Conservation (phyloP, 257 asterid species). For the Cynanchum wilfordii region DNA sequence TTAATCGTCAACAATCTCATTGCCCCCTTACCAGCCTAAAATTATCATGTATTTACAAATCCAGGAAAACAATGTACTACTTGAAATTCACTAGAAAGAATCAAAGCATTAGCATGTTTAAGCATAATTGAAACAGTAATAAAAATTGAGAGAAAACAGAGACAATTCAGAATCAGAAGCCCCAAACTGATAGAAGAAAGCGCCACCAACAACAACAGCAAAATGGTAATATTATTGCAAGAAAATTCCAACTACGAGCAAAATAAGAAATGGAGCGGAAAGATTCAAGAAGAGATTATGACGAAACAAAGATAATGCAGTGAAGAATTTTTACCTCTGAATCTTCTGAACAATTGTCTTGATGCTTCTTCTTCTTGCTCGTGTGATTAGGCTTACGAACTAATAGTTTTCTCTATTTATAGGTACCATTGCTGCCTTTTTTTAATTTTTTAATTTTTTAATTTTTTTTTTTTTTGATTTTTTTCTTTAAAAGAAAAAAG, state of each 20-base stretch:
- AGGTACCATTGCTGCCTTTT: too few relatives aligned
- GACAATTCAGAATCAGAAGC: not conserved
- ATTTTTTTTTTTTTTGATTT: too few relatives aligned
- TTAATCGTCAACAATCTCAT: too few relatives aligned
- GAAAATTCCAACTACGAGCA: too few relatives aligned
- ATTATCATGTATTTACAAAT: too few relatives aligned
- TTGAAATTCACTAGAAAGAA: not conserved
- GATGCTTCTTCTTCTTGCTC: slow-evolving; percentile 14
- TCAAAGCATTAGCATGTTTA: not conserved
- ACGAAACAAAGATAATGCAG: slow-evolving; percentile 26
- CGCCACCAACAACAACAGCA: not conserved
- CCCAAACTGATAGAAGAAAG: not conserved
- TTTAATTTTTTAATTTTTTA: too few relatives aligned
- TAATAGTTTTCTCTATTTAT: too few relatives aligned
- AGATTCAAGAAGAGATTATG: too few relatives aligned
- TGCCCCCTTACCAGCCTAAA: too few relatives aligned
- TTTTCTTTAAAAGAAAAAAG: too few relatives aligned
- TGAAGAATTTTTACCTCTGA: slow-evolving; percentile 35
- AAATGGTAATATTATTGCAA: not conserved
- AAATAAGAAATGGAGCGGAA: too few relatives aligned
- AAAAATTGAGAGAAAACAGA: not conserved
- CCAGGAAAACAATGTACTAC: not conserved
- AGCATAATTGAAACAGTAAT: not conserved
- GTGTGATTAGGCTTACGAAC: too few relatives aligned
- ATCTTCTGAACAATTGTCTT: not conserved